A percentile compares a stretch with the other conserved stretches of the same genome.
Evolutionary conservation across 805 yeast genomes (phyloP).

Genomic region (Candida schatavii): DNA sequence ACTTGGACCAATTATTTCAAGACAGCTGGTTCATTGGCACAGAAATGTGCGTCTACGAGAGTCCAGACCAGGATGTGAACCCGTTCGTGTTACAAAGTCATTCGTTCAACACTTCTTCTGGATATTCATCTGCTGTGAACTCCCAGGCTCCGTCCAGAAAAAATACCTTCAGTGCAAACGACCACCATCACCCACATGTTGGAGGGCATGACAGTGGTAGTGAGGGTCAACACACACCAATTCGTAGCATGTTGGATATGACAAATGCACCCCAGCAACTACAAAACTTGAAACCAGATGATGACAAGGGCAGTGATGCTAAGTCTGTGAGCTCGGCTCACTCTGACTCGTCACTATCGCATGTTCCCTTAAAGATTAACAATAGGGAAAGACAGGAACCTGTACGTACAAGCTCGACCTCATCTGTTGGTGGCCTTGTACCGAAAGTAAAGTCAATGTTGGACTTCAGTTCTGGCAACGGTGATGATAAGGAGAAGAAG

Average conservation of each 20-base stretch:
- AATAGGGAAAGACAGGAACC: neutral
- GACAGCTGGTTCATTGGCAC: slow-evolving; percentile 64
- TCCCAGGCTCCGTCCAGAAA: slow-evolving; percentile 33
- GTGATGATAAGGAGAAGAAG: neutral
- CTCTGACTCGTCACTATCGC: slow-evolving; percentile 24
- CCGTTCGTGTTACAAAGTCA: slow-evolving; percentile 25
- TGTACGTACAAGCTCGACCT: slow-evolving; percentile 1
- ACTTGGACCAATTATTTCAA: slow-evolving; percentile 48
- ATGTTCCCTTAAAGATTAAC: slow-evolving; percentile 14
- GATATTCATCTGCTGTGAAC: slow-evolving; percentile 17
- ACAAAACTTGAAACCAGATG: slow-evolving; percentile 3
- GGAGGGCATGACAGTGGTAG: slow-evolving; percentile 13
- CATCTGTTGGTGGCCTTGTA: slow-evolving; percentile 3
- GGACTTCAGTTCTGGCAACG: slow-evolving; percentile 15
- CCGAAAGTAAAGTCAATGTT: slow-evolving; percentile 30
- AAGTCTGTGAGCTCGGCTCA: slow-evolving; percentile 19
- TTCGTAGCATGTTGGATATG: slow-evolving; percentile 41
- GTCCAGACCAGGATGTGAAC: slow-evolving; percentile 35
- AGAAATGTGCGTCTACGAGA: slow-evolving; percentile 60
- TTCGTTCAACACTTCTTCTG: slow-evolving; percentile 15
- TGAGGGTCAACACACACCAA: slow-evolving; percentile 23
- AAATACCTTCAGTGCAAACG: slow-evolving; percentile 18
- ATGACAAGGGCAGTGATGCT: slow-evolving; percentile 6
- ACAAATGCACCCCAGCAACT: slow-evolving; percentile 4
- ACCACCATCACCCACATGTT: slow-evolving; percentile 5